Evolutionary conservation across 768 basidiomycete genomes (phyloP).

Genomic region (Hortiboletus flavorubellus): DNA sequence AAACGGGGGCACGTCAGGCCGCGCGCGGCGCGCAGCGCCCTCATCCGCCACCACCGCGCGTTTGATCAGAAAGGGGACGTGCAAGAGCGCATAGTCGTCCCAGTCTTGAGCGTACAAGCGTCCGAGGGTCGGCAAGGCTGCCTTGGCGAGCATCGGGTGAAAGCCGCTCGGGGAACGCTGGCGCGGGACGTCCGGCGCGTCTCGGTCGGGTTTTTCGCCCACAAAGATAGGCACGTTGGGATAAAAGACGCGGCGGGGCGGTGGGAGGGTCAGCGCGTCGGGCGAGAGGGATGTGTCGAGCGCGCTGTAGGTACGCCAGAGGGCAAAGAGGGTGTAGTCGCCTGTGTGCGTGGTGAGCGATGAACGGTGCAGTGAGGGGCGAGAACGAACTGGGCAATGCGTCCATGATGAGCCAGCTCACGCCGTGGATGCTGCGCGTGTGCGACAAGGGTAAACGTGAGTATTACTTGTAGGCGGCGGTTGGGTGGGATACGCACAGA

Average conservation of each 20-base stretch:
- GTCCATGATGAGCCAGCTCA: slow-evolving; percentile 65
- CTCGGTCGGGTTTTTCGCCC: slow-evolving; percentile 36
- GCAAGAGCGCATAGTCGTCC: slow-evolving; percentile 66
- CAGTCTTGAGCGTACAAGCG: slow-evolving; percentile 74
- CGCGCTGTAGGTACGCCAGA: slow-evolving; percentile 74
- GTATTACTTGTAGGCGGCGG: background rate
- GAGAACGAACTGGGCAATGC: slow-evolving; percentile 43
- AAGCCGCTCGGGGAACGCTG: slow-evolving; percentile 58
- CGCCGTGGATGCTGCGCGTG: slow-evolving; percentile 54
- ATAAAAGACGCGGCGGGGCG: slow-evolving; percentile 73
- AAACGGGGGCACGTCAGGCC: slow-evolving; percentile 22
- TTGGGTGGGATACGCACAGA: slow-evolving; percentile 37
- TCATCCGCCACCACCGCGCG: slow-evolving; percentile 76
- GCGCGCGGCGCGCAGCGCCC: slow-evolving; percentile 51
- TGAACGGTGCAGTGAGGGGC: background rate
- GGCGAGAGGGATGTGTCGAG: slow-evolving; percentile 47
- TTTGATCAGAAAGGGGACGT: slow-evolving; percentile 69
- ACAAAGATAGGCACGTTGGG: slow-evolving; percentile 63
- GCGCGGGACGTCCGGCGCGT: slow-evolving; percentile 30
- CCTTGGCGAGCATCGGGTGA: slow-evolving; percentile 69
- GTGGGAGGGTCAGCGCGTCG: slow-evolving; percentile 52
- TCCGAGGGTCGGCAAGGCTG: slow-evolving; percentile 68
- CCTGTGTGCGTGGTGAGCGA: slow-evolving; percentile 32
- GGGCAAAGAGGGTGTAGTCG: slow-evolving; percentile 68
- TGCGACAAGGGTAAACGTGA: background rate